Base-by-base conservation (phyloP, 2,329 filamentous ascomycete species). In the Leptosphaerulina australis region DNA sequence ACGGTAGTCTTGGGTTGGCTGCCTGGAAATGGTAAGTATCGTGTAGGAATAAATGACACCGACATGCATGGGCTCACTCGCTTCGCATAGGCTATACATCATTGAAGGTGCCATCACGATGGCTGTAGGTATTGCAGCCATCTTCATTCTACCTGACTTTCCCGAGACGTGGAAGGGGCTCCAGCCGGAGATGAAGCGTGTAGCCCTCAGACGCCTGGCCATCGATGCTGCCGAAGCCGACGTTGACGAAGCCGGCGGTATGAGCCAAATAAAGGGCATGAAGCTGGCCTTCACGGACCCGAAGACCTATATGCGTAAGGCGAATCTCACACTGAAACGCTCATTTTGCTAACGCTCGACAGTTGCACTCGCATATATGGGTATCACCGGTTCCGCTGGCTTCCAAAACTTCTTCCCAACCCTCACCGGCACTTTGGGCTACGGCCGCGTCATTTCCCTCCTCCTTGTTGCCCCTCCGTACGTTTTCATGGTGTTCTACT, bases 351-450 rank as follows among this genome's bases (percentile, higher is more conserved):
- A 31, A 45, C 20, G 1, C 1, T 11, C 14, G 6, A 11, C n/a
- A 51, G 48, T 80, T 9, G 76, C 77, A 4, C 49, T 80, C 22
- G 75, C 76, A 7, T 81, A 80, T 62, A 74, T 79, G 69, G 69
- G 73, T 53, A 78, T 79, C 46, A 79, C 76, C 1, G 78, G 76
- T 6, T 76, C 78, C 8, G 73, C 75, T 2, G 79, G 79, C 1
- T 81, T 83, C 63, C 79, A 82, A 47, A 81, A 82, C 30, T 85
- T 83, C 67, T 82, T 82, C 66, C 80, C 81, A 0, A 78, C 80
- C 0, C 72, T 83, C 21, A 83, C 81, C 0, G 69, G 69, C 14
- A 83, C 81, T 0, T 74, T 84, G 5, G 80, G 81, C 18, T 83
- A 82, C 55, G 63, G 48, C 26, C 78, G 81, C 45, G 76, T 81